These are phyloP conservation scores for Filobasidium floriforme DNA, from an alignment of 768 basidiomycete species.

Conservation along the genomic window DNA sequence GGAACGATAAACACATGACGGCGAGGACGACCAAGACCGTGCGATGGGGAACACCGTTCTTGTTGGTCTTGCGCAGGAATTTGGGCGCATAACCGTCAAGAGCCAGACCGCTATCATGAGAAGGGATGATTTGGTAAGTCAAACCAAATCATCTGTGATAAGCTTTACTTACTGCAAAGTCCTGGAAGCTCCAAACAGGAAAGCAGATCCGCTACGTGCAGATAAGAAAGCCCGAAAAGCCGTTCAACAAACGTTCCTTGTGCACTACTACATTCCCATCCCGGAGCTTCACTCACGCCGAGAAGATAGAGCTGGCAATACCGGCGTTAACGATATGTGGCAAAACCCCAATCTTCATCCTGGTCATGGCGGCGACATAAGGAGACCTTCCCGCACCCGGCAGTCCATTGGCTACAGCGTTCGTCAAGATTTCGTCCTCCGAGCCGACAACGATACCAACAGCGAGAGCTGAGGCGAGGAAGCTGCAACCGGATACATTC, in stretches of 20 bases:
- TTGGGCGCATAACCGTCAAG: constrained; percentile 22
- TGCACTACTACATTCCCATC: too few relatives aligned
- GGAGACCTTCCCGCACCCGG: constrained; percentile 24
- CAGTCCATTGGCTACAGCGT: constrained; percentile 27
- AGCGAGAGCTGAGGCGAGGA: constrained; percentile 22
- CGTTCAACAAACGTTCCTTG: constrained; percentile 8
- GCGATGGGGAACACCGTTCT: constrained; percentile 24
- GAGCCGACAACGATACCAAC: constrained; percentile 26
- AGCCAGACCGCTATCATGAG: constrained; percentile 6
- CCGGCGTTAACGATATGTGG: neutral
- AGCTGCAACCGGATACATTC: constrained; percentile 27
- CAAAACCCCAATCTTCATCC: neutral
- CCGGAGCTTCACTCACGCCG: constrained; percentile 21
- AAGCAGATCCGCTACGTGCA: constrained; percentile 12
- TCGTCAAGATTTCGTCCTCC: constrained; percentile 25
- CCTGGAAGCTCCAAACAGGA: constrained; percentile 25
- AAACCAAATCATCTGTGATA: too few relatives aligned
- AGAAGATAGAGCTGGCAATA: neutral
- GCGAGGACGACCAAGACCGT: constrained; percentile 25
- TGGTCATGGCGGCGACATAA: constrained; percentile 5
- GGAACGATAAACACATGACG: constrained; percentile 28
- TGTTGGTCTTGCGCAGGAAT: constrained; percentile 22
- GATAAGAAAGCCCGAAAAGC: too few relatives aligned
- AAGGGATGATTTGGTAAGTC: too few relatives aligned
- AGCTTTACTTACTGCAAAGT: constrained; percentile 7